Evolutionary conservation across 495 filamentous ascomycete genomes (phyloP), one percentile per base, ranked within the genome.

Genomic region (Achaetomiella virescens): DNA sequence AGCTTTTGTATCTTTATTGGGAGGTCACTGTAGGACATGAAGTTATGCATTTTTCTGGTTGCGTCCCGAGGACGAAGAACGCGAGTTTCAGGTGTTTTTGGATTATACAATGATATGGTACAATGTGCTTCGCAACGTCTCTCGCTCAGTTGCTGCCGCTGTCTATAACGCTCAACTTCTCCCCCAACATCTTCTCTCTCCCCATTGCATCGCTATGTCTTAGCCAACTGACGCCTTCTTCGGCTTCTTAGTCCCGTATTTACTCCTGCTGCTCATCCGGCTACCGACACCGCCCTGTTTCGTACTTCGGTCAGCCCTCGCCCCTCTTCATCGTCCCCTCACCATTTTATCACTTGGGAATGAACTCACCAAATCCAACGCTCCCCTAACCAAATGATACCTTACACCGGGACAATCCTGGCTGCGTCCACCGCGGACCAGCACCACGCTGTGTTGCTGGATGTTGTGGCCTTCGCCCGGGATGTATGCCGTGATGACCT

Each of bases 331-430:
- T n/a, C n/a, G n/a, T n/a, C n/a, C 33, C 3, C 44, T 10, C 24
- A 31, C 12, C 5, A 17, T 14, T 17, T 51, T 21, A 35, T 36
- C 14, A 29, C 22, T 24, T 49, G 17, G 41, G 48, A 53, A 55
- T 40, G 20, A 42, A 80, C 89, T 66, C 77, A 96, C 92, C 82
- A 98, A 74, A 83, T 99, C 93, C 77, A 96, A 77, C 17, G 91
- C 89, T 33, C 93, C 93, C 64, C 93, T 78, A 40, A 99, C 88
- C 63, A 96, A 75, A 68, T 91, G 86, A 69, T 99, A 99, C 63
- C 90, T 86, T 74, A 99, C 93, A 81, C 93, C 93, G 52, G 93
- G 93, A 76, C 92, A 97, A 86, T 99, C 93, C 81, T 97, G 93
- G 45, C 81, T 82, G 62, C 93, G 75, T 15, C 93, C 93, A 44